Percentiles rank a stretch among this genome's conserved stretches.
These are phyloP conservation scores for Camellia sinensis DNA, from an alignment of 148 eudicot species.

Conservation along the genomic window DNA sequence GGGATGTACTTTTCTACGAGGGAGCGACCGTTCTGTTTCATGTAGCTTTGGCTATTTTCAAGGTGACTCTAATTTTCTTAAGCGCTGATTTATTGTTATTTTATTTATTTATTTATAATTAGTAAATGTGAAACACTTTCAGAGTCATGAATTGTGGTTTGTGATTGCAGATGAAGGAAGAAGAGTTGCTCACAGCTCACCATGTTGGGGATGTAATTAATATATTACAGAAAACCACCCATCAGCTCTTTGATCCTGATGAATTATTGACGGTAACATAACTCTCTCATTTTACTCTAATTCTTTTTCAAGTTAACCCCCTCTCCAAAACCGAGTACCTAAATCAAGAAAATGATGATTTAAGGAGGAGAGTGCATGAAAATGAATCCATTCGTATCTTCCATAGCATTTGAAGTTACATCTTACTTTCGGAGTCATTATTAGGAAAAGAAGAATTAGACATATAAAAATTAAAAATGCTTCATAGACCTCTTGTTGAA, in stretches of 20 bases:
- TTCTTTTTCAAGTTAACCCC: background rate
- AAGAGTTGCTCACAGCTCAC: conserved; percentile 60
- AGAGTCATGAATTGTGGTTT: conserved; percentile 15
- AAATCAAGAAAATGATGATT: background rate
- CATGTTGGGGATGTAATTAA: conserved; percentile 79
- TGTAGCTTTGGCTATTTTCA: conserved; percentile 84
- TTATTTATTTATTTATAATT: background rate
- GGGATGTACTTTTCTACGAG: conserved; percentile 93
- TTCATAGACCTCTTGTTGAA: background rate
- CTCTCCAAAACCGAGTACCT: background rate
- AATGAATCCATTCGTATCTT: background rate
- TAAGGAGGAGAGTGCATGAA: background rate
- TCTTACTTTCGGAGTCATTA: background rate
- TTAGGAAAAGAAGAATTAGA: background rate
- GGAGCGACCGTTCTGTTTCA: conserved; percentile 78
- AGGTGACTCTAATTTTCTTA: conserved; percentile 37
- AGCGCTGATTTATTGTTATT: background rate
- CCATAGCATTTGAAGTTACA: background rate
- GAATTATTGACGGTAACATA: conserved; percentile 67
- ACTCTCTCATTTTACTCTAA: background rate
- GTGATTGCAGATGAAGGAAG: conserved; percentile 88
- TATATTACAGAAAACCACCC: conserved; percentile 71
- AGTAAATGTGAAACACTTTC: background rate
- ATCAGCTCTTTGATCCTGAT: conserved; percentile 89
- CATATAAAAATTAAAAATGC: background rate